phyloP scores from a whole-genome alignment of 1,139 yeast genomes.

The Yamadazyma jaroonii region DNA sequence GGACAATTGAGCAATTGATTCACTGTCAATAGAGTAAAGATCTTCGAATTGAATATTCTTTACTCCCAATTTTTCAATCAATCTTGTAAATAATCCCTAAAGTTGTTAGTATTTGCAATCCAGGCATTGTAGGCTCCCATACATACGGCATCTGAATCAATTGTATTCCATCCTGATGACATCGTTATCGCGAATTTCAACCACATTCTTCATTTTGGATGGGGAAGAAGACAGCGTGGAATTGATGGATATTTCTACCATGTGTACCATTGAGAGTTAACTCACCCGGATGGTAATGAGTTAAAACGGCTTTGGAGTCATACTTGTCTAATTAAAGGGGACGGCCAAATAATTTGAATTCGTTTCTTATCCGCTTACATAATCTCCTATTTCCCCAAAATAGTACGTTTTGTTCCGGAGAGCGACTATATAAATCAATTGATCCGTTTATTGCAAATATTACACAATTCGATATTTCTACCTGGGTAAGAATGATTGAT shows the following conservation, averaged over 20 bases:
- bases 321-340: background rate
- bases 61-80: slow-evolving; percentile 59
- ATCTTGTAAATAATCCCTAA: slow-evolving; percentile 66
- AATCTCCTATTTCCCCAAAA: slow-evolving; percentile 2
- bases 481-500: slow-evolving; percentile 21
- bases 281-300: too few species aligned
- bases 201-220: background rate
- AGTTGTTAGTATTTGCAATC: slow-evolving; percentile 12
- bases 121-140: too few species aligned
- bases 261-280: too few species aligned
- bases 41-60: slow-evolving; percentile 59
- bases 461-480: too few species aligned
- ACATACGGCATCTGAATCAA: slow-evolving; percentile 66
- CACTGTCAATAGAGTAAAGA: slow-evolving; percentile 52
- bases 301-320: too few species aligned
- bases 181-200: slow-evolving; percentile 3
- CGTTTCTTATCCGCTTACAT: slow-evolving; percentile 2
- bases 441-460: too few species aligned
- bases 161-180: slow-evolving; percentile 59
- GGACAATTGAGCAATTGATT: slow-evolving; percentile 33
- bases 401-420: too few species aligned
- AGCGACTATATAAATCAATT: too few species aligned
- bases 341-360: too few species aligned
- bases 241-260: too few species aligned
- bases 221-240: too few species aligned